phyloP scores from a whole-genome alignment of 1,139 yeast genomes.

The Wickerhamiella infanticola region DNA sequence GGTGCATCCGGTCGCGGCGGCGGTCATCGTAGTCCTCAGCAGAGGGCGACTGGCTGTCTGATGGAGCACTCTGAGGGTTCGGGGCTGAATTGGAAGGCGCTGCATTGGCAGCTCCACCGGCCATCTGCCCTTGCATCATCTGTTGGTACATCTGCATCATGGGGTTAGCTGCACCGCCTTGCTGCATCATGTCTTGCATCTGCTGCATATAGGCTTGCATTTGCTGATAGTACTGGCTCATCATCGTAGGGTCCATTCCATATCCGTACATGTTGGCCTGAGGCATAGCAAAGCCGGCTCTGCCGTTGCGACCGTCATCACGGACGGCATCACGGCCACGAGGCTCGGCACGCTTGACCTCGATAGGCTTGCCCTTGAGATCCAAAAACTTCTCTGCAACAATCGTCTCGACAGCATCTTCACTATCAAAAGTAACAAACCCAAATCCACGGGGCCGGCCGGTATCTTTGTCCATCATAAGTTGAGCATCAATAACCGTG shows the following conservation, averaged over 20 bases:
- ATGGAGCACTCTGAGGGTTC: not conserved
- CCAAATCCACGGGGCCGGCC: conserved; percentile 98
- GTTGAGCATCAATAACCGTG: conserved; percentile 86
- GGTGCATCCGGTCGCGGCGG: conserved; percentile 16
- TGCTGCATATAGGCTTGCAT: conserved; percentile 53
- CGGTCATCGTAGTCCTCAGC: conserved; percentile 12
- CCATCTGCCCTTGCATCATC: conserved; percentile 11
- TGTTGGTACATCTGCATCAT: conserved; percentile 16
- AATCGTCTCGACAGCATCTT: conserved; percentile 87
- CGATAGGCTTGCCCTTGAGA: conserved; percentile 83
- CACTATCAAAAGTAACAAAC: conserved; percentile 88
- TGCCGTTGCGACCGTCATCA: conserved; percentile 11
- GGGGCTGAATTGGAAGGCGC: not conserved
- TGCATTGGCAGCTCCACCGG: conserved; percentile 1
- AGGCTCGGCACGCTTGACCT: conserved; percentile 97
- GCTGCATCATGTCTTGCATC: conserved; percentile 25
- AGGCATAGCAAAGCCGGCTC: conserved; percentile 13
- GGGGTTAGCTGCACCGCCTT: conserved; percentile 25
- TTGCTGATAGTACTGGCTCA: conserved; percentile 78
- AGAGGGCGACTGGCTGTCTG: not conserved
- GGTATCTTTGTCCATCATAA: conserved; percentile 95
- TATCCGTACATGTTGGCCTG: conserved; percentile 18
- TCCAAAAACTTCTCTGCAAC: conserved; percentile 70
- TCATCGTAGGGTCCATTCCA: conserved; percentile 66
- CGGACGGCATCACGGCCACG: conserved; percentile 31